Evolutionary conservation across 2,329 filamentous ascomycete genomes (phyloP), one percentile per base, ranked within the genome.

Genomic region (Trichophyton benhamiae): DNA sequence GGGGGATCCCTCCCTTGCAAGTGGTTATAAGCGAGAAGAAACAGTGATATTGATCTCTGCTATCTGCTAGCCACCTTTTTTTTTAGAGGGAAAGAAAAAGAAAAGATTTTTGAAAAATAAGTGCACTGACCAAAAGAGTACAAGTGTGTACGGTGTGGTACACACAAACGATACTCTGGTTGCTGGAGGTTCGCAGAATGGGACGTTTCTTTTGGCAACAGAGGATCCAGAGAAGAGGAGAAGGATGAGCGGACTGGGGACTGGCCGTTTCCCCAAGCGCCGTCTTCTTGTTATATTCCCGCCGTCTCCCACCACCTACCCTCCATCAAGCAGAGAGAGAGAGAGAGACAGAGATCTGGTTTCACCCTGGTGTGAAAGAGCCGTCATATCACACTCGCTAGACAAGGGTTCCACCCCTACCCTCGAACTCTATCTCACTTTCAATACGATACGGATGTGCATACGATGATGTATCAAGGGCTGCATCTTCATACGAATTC

Each of bases 371-470:
- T 42, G 55, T 58, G 55, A 58, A 58, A 58, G 49, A 58, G 33
- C 38, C 55, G 17, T 58, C 33, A 44, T 36, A 58, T 58, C 55
- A 58, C 55, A 58, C 27, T 33, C 55, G 55, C 55, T 58, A 42
- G 55, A 58, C 55, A 58, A 58, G 55, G 55, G 33, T 41, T 57
- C 17, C 38, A 8, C 33, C 22, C 55, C 20, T 42, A 13, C 33
- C 17, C 38, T 58, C 17, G 38, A 41, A 41, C 55, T 58, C 20
- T 58, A 41, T 44, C 55, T 58, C 55, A 44, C 36, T 58, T 41
- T 44, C 38, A 58, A 58, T 41, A 58, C 55, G 33, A 41, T 58
- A 55, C 49, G 30, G 49, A 55, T 55, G 49, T 55, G 49, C 49
- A 27, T 55, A 55, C 25, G 46, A 33, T n/a, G 27, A 55, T 30